Evolutionary conservation across 805 yeast species (phyloP), one percentile per base, ranked within the genome.

Genomic region (Yamadazyma phyllophila): DNA sequence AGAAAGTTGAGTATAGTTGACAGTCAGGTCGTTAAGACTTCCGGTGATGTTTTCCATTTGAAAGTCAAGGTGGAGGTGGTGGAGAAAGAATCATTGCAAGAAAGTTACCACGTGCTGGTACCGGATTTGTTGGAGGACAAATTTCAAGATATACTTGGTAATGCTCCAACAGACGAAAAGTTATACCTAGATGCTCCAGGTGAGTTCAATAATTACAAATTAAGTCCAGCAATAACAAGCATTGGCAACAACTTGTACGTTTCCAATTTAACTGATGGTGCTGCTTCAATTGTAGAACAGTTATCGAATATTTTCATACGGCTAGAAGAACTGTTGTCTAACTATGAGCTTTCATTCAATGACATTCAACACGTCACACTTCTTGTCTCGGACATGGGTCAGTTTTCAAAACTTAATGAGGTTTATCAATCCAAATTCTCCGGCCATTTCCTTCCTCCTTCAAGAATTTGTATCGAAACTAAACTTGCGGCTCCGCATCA

Each of bases 391-490:
- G 76, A 83, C 41, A 91, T 94, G 92, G 41, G 63, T 0, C 61
- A 78, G 41, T 94, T 94, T 61, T 69, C 66, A 0, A 60, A 53
- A 8, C 76, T 91, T 10, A 94, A 94, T 58, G 42, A 59, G 1
- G 69, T 81, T 0, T 94, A 94, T 61, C 69, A 69, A 17, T 48
- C 61, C 1, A 74, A 69, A 48, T 91, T 90, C 61, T 60, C 63
- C 3, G 59, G 72, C 1, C 81, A 85, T 3, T 70, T 80, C 31
- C 60, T 71, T 14, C 98, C 98, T 1, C 98, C 99, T 0, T 82
- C 97, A 1, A 75, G 99, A 51, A 81, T 88, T 1, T 91, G 98
- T 63, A 79, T 94, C 3, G 84, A 85, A 44, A 77, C 95, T 0
- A 52, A 54, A 1, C 58, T 83, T 2, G 74, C 81, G 1, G 41